Conservation (phyloP, 768 basidiomycete species). For the Serendipita indica region DNA sequence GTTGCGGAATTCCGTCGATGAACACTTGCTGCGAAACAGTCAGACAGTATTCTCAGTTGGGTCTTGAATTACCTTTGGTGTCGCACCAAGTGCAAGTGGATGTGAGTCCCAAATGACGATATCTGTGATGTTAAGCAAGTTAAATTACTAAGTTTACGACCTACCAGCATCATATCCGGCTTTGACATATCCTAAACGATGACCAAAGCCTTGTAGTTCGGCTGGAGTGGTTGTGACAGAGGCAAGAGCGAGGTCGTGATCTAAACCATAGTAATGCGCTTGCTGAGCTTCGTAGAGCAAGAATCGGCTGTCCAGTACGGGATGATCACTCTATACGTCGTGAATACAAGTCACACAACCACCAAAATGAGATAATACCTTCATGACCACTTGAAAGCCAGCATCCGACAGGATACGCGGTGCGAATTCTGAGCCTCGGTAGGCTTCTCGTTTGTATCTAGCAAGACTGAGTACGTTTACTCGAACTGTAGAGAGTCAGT, state of each 20-base stretch:
- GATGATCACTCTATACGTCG: slow-evolving; percentile 23
- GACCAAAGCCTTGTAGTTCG: slow-evolving; percentile 50
- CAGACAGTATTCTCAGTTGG: not conserved
- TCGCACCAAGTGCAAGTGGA: slow-evolving; percentile 61
- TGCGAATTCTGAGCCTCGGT: slow-evolving; percentile 66
- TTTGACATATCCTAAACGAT: slow-evolving; percentile 61
- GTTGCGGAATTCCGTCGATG: slow-evolving; percentile 72
- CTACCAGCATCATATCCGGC: slow-evolving; percentile 59
- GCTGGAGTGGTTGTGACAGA: slow-evolving; percentile 63
- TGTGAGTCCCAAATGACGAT: slow-evolving; percentile 65
- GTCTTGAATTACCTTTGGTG: slow-evolving; percentile 34
- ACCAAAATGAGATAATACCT: slow-evolving; percentile 29
- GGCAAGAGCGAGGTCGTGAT: slow-evolving; percentile 47
- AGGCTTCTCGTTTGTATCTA: slow-evolving; percentile 70
- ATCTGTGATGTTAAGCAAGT: slow-evolving; percentile 42
- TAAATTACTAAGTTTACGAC: slow-evolving; percentile 14
- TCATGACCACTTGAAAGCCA: slow-evolving; percentile 58
- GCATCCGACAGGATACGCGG: slow-evolving; percentile 55
- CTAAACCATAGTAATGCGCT: slow-evolving; percentile 58
- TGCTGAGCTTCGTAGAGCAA: slow-evolving; percentile 75
- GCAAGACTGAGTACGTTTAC: not conserved
- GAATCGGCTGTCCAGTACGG: slow-evolving; percentile 53
- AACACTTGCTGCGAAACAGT: slow-evolving; percentile 47
- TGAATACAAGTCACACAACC: not conserved
- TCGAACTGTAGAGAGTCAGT: not conserved